Evolutionary conservation across 352 stramenopile genomes (phyloP), one percentile per base, ranked within the genome.

Genomic region (Globisporangium orthogonon): DNA sequence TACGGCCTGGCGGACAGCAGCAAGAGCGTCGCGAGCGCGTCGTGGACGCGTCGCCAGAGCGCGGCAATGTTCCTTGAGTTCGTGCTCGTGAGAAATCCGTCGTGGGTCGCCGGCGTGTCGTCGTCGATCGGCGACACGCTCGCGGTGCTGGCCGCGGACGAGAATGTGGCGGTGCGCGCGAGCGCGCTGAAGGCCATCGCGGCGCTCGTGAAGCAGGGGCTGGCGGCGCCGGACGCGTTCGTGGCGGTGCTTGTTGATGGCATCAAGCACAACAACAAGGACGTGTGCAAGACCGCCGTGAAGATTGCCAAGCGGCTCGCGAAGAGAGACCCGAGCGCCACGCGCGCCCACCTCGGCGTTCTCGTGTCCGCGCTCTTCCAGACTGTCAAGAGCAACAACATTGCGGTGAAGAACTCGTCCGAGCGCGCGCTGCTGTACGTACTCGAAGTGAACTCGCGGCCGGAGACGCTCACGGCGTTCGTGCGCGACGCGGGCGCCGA

Each of bases 311-410:
- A 96, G 67, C 59, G 80, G 7, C 56, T 87, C 48, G 76, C 78
- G 4, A 93, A 94, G 69, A 71, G 73, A 29, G 73, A 83, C n/a
- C 74, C 86, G 9, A 69, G 68, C 46, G 54, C 68, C 30, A 82
- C 74, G 52, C 85, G 83, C 9, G 61, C 58, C 15, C 71, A 92
- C 52, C 41, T 92, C 29, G 48, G 54, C 11, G 63, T 66, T 48
- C 75, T 96, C 44, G 86, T 96, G 58, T 80, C 83, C 23, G 65
- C 78, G 53, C 81, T 87, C 35, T 94, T 96, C 58, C 66, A 78
- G 63, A 71, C 87, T 41, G 91, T 96, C 69, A 94, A 94, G 75
- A 88, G 86, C 71, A 86, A 86, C 63, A 94, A 96, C 65, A 78
- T 96, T 54, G 78, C 81, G 0, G 85, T 94, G 51, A 96, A 96